A percentile compares a stretch with the other conserved stretches of the same genome.
Evolutionary conservation across 1,284 basidiomycete genomes (phyloP).

Genomic region (Pseudozyma sp.): DNA sequence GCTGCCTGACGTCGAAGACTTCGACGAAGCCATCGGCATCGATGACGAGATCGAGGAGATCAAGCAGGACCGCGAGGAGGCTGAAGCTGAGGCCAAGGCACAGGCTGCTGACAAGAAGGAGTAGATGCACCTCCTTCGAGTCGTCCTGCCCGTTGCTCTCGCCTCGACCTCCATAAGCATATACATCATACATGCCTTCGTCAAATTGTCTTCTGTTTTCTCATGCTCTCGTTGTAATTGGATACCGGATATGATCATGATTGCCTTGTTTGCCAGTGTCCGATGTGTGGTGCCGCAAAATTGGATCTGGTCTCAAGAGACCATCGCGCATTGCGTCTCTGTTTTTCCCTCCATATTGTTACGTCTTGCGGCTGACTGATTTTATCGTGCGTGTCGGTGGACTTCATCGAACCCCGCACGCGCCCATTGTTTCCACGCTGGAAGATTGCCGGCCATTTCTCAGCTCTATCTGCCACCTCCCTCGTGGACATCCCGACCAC

Average conservation of each 20-base stretch:
- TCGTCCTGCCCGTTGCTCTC: not conserved
- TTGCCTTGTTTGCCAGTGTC: no score
- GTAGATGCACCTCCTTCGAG: not conserved
- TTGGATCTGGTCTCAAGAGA: no score
- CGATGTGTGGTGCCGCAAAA: no score
- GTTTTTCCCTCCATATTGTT: no score
- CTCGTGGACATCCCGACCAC: not conserved
- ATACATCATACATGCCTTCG: not conserved
- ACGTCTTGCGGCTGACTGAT: no score
- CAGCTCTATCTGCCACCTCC: not conserved
- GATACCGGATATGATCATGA: no score
- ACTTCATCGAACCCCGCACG: slow-evolving; percentile 11
- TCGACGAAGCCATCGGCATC: slow-evolving; percentile 70
- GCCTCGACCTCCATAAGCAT: not conserved
- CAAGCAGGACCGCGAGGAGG: slow-evolving; percentile 63
- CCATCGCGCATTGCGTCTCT: no score
- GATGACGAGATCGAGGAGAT: slow-evolving; percentile 71
- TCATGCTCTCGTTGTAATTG: no score
- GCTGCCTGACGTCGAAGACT: slow-evolving; percentile 69
- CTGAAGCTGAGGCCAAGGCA: slow-evolving; percentile 54
- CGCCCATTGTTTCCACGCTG: slow-evolving; percentile 38
- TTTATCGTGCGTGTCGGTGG: no score
- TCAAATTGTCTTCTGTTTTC: no score
- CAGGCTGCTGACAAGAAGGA: slow-evolving; percentile 33
- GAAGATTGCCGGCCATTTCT: slow-evolving; percentile 18